Evolutionary conservation across 805 yeast species (phyloP), one percentile per base, ranked within the genome.

Genomic region (Pichia nakasei): DNA sequence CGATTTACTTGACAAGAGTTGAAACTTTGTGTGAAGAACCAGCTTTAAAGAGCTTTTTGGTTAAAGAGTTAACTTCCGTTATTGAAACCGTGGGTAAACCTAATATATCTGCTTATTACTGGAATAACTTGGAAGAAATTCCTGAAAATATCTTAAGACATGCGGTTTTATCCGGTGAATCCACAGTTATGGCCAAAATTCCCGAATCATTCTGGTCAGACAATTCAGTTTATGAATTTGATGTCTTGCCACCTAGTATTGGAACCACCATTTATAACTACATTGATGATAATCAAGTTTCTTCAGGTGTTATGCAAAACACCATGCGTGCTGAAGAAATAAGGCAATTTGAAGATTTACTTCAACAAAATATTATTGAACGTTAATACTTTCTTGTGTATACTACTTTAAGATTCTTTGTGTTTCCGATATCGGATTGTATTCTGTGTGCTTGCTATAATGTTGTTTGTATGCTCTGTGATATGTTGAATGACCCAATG

Each of bases 151-250:
- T 85, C 46, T 52, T 83, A 12, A 68, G 95, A 45, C 82, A 82
- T 60, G 81, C 79, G 2, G 70, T 84, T 27, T 60, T 84, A 35
- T 80, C 88, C 0, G 85, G 83, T 17, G 93, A 83, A 58, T 77
- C 76, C 21, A 72, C 76, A 35, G 71, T 81, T 1, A 78, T 84
- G 83, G 85, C 85, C 1, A 73, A 75, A 50, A 67, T 83, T 21
- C 94, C 94, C 1, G 54, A 68, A 22, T 52, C 61, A 2, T 68
- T 82, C 21, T 84, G 87, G 84, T 70, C 72, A 2, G 57, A 72
- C 22, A 69, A 79, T 43, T 82, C 81, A 44, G 69, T 79, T 15
- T 77, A 67, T 54, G 94, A 84, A 51, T 84, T 73, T 55, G 94
- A 84, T 59, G 73, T 82, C 2, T 58, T 84, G 20, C 89, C 94